phyloP scores from a whole-genome alignment of 2,329 filamentous ascomycete species.

The Ophiostoma montium region DNA sequence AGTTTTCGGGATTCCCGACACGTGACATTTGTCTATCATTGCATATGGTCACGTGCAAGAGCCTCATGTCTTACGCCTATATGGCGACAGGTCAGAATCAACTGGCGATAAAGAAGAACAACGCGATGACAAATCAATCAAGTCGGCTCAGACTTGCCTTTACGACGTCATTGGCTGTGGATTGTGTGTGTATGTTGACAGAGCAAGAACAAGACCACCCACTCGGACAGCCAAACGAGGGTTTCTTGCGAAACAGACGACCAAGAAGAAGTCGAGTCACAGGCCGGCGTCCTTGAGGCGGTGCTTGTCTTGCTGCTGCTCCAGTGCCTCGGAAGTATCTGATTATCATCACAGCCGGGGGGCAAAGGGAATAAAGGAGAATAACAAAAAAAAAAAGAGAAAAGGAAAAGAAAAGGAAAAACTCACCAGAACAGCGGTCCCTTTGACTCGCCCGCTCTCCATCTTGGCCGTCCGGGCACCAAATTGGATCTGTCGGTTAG shows the following conservation, averaged over 20 bases:
- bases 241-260: constrained; percentile 29
- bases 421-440: constrained; percentile 38
- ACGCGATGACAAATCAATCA: not conserved
- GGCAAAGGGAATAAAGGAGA: not conserved
- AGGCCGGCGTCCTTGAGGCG: not conserved
- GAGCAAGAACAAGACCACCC: not conserved
- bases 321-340: constrained; percentile 58
- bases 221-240: not conserved
- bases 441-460: constrained; percentile 54
- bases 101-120: not conserved
- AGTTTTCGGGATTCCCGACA: too few species aligned
- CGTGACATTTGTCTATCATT: too few species aligned
- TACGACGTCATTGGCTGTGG: constrained; percentile 5
- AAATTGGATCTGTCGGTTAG: constrained; percentile 53
- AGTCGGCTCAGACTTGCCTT: constrained; percentile 12
- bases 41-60: too few species aligned
- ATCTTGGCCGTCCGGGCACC: constrained; percentile 74
- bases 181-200: not conserved
- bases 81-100: too few species aligned
- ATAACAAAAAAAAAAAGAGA: not conserved
- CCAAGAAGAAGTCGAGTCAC: not conserved
- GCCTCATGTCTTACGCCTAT: too few species aligned
- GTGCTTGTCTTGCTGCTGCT: not conserved
- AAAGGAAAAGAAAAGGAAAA: not conserved
- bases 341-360: constrained; percentile 51